phyloP scores from a whole-genome alignment of 192 early-diverging fungal species.

The Coemansia sp. region DNA sequence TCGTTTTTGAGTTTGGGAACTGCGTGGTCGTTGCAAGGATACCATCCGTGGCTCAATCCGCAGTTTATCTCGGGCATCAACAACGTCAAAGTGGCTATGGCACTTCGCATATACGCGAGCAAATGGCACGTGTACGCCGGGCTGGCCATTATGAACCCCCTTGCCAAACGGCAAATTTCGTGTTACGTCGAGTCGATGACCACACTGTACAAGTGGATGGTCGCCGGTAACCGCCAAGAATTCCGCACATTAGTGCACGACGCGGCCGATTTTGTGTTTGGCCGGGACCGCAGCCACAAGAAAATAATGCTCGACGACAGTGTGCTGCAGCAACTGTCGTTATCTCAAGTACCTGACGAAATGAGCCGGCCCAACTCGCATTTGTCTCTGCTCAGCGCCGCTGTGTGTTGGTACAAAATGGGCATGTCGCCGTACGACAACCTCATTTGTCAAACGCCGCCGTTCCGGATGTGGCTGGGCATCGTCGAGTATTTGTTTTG shows the following conservation, averaged over 20 bases:
- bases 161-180: constrained; percentile 76
- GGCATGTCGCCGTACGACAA: constrained; percentile 88
- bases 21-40: constrained; percentile 81
- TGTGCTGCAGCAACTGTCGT: constrained; percentile 83
- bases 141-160: constrained; percentile 90
- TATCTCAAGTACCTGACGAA: constrained; percentile 75
- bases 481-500: constrained; percentile 93
- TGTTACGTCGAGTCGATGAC: constrained; percentile 89
- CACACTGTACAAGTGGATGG: constrained; percentile 93
- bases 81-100: constrained; percentile 94
- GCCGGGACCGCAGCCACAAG: constrained; percentile 56
- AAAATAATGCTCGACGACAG: constrained; percentile 81
- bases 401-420: constrained; percentile 88
- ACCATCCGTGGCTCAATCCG: constrained; percentile 88
- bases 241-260: constrained; percentile 70
- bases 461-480: constrained; percentile 92
- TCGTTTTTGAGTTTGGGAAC: constrained; percentile 94
- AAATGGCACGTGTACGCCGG: constrained; percentile 99
- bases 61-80: constrained; percentile 92
- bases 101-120: constrained; percentile 87
- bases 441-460: constrained; percentile 93
- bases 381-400: constrained; percentile 89
- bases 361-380: constrained; percentile 84
- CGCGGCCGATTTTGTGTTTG: constrained; percentile 87
- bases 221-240: constrained; percentile 76